phyloP scores from a whole-genome alignment of 495 filamentous ascomycete species.

The Podospora comata region DNA sequence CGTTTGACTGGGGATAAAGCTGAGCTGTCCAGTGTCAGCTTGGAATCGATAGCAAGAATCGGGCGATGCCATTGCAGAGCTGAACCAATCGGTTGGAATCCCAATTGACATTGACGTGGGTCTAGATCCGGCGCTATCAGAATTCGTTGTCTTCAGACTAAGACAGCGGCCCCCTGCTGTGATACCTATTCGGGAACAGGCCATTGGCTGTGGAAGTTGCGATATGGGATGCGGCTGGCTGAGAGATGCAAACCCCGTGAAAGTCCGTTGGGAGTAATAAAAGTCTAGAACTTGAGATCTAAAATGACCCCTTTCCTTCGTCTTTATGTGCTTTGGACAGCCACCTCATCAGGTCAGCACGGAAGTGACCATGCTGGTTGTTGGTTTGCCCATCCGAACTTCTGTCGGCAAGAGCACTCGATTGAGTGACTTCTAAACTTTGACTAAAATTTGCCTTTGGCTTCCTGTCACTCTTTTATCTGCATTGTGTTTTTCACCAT shows the following conservation, averaged over 20 bases:
- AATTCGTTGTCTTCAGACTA: neutral
- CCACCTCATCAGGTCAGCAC: neutral
- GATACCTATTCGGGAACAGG: neutral
- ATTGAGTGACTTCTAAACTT: neutral
- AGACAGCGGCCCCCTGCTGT: neutral
- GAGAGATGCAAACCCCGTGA: neutral
- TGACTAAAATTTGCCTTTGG: neutral
- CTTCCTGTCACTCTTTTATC: neutral
- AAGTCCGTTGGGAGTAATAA: neutral
- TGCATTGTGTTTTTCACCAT: neutral
- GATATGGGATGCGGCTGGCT: neutral
- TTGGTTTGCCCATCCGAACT: neutral
- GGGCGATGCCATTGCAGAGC: neutral
- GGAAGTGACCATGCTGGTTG: neutral
- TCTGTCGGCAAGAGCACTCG: neutral
- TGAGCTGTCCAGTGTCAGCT: neutral
- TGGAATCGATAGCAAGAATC: neutral
- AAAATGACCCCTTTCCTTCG: neutral
- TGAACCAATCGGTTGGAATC: neutral
- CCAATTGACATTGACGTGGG: neutral
- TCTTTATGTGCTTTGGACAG: neutral
- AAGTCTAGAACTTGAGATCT: neutral
- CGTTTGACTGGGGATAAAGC: neutral
- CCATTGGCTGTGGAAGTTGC: neutral
- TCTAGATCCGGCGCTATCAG: neutral